Conservation (phyloP, 202 grass and related monocot species). For the Setaria italica region DNA sequence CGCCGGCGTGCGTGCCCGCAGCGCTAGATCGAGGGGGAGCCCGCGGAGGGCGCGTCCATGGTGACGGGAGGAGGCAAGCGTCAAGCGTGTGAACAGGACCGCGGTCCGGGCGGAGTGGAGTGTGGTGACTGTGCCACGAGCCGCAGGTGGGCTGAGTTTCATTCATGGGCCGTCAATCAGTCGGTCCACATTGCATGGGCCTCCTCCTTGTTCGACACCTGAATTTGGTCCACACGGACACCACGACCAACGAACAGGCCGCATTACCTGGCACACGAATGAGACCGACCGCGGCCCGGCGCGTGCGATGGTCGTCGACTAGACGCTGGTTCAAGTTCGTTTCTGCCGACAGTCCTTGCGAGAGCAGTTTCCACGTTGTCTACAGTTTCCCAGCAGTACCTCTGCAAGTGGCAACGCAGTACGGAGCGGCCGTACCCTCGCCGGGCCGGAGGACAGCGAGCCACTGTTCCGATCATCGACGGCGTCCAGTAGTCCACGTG, state of each 20-base stretch:
- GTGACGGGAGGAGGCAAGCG: conserved; percentile 25
- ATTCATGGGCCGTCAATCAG: neutral
- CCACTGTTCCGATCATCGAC: neutral
- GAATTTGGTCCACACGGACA: neutral
- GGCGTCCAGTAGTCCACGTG: neutral
- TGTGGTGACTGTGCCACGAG: neutral
- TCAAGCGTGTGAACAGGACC: conserved; percentile 6
- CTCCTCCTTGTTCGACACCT: neutral
- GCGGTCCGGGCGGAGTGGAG: neutral
- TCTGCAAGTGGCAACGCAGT: neutral
- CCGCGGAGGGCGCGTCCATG: conserved; percentile 35
- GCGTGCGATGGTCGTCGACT: neutral
- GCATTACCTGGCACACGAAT: too few relatives aligned
- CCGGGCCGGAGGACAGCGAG: neutral
- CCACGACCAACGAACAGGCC: too few relatives aligned
- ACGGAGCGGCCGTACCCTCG: neutral
- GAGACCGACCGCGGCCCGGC: too few relatives aligned
- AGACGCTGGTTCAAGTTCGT: neutral
- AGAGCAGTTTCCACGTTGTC: neutral
- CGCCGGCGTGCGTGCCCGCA: neutral
- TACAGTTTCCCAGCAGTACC: neutral
- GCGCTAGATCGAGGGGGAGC: conserved; percentile 49
- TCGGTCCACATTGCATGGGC: neutral
- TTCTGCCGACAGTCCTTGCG: neutral
- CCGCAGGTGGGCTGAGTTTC: neutral